Evolutionary conservation across 441 rosid species (phyloP).

Genomic region (Eruca vesicaria): DNA sequence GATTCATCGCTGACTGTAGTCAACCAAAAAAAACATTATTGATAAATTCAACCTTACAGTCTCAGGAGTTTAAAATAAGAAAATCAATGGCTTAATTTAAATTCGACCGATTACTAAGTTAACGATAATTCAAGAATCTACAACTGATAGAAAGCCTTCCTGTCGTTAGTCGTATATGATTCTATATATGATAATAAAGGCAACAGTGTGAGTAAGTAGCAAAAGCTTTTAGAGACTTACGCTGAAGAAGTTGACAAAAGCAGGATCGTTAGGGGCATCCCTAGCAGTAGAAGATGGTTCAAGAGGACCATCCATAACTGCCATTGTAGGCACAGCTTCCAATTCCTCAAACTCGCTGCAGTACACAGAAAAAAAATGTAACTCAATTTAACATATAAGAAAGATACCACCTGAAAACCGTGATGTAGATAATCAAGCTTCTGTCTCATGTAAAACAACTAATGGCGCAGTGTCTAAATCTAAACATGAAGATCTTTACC

Average conservation of each 20-base stretch:
- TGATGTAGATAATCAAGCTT: neutral
- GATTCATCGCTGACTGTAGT: conserved; percentile 64
- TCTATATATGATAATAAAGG: neutral
- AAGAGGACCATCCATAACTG: conserved; percentile 85
- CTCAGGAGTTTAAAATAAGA: conserved; percentile 2
- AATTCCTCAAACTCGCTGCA: conserved; percentile 92
- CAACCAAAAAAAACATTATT: conserved; percentile 25
- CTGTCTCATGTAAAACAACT: neutral
- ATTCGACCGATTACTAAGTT: neutral
- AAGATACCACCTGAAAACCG: neutral
- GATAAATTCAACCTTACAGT: neutral
- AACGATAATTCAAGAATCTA: neutral
- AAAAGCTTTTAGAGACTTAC: conserved; percentile 47
- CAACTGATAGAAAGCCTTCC: neutral
- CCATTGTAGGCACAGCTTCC: conserved; percentile 89
- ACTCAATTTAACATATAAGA: neutral
- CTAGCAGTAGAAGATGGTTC: conserved; percentile 66
- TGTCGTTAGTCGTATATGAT: neutral
- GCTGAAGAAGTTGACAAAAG: conserved; percentile 83
- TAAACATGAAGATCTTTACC: conserved; percentile 38
- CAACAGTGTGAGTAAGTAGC: neutral
- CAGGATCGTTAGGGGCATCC: conserved; percentile 70
- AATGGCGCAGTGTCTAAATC: neutral
- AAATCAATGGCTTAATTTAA: neutral
- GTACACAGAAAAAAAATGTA: neutral